Base-by-base conservation (phyloP, 2,329 filamentous ascomycete species). In the Phaeomoniella chlamydospora region DNA sequence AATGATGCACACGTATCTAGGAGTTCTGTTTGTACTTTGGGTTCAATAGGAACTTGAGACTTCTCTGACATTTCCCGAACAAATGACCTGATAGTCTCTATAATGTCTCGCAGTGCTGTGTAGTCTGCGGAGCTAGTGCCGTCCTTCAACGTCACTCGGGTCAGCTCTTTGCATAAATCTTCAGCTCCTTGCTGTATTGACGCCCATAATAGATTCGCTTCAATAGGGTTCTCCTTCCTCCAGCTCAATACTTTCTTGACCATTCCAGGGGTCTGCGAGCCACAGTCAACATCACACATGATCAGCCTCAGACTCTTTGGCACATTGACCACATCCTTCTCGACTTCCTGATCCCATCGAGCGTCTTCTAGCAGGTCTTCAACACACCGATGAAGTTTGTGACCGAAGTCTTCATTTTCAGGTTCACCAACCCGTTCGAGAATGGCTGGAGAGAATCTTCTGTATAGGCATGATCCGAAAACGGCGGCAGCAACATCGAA, bases 221-320 rank as follows among this genome's bases (percentile, higher is more conserved):
- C 71, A 2, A 68, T 67, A 0, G 67, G 60, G 14, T 84, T 74
- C 33, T 69, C 58, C 34, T 72, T 71, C 35, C 81, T 68, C 90
- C 90, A 98, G 18, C 72, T 70, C 3, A 96, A 67, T 11, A 98
- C 83, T 52, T 83, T 74, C 62, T 88, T 93, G 26, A 94, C 90
- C 90, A 98, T 96, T 11, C 85, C 74, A 0, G 93, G 87, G 5
- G 88, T 96, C 62, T 93, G 74, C 34, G 80, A 88, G 18, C 90
- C 90, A 52, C 87, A 94, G 54, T 92, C 84, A 4, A 98, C 90
- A 52, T 98, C 90, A 52, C 86, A 94, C 79, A 98, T 90, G 41
- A 92, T 73, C 45, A 96, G 66, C 15, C 80, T 72, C 45, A 93
- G 62, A 1, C 83, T 84, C 1, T 56, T 49, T 0, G 88, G 87